Evolutionary conservation across 2,329 filamentous ascomycete genomes (phyloP).

Genomic region (Penicillium sp.): DNA sequence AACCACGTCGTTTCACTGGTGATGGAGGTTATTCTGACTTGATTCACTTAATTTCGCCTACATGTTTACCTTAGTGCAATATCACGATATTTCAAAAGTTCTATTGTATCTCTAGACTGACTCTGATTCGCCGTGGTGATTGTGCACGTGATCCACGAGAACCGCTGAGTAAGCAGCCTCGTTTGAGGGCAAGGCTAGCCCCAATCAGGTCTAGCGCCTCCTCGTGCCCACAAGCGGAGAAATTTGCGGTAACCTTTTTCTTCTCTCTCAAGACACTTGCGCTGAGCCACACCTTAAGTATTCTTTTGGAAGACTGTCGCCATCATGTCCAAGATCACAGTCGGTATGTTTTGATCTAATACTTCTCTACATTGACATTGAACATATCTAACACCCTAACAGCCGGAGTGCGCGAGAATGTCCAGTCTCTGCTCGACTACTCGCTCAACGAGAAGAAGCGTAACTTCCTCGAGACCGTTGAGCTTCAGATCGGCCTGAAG

Average conservation of each 20-base stretch:
- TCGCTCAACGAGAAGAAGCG: conserved; percentile 94
- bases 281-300: conserved; percentile 73
- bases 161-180: conserved; percentile 10
- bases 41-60: neutral
- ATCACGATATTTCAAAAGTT: too few relatives aligned
- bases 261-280: conserved; percentile 36
- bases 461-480: conserved; percentile 93
- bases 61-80: neutral
- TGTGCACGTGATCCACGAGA: neutral
- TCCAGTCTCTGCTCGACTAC: conserved; percentile 92
- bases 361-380: neutral
- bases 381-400: conserved; percentile 14
- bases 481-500: conserved; percentile 86
- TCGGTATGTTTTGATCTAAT: conserved; percentile 45
- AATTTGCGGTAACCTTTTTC: conserved; percentile 28
- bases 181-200: conserved; percentile 31
- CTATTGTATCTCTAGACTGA: neutral
- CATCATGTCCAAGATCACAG: conserved; percentile 60
- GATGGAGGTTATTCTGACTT: neutral
- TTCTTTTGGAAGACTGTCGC: conserved; percentile 83
- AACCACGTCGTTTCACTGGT: conserved; percentile 5
- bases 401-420: conserved; percentile 95
- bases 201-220: conserved; percentile 24
- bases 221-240: conserved; percentile 42
- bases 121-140: neutral